Conservation (phyloP, 202 grass and related monocot genomes). For the Elaeis oleifera region DNA sequence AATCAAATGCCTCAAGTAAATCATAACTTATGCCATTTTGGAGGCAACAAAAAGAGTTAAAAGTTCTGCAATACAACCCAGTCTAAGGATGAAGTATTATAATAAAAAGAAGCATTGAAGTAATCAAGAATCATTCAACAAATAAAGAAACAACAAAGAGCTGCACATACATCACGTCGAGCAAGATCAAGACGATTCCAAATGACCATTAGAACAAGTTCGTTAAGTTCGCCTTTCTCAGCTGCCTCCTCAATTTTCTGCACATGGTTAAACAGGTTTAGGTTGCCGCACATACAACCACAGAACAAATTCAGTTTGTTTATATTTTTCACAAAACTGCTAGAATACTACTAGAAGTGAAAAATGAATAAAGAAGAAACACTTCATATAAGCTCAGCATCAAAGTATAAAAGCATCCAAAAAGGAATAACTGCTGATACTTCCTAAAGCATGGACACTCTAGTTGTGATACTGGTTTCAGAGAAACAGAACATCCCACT, state of each 20-base stretch:
- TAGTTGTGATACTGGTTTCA: too few species aligned
- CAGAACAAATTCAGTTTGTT: neutral
- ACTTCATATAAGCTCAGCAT: too few species aligned
- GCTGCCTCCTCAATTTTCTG: slow-evolving; percentile 86
- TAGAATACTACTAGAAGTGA: too few species aligned
- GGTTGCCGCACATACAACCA: neutral
- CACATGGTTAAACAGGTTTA: slow-evolving; percentile 3
- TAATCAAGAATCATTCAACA: neutral
- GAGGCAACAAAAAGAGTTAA: too few species aligned
- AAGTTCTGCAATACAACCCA: neutral
- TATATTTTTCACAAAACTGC: too few species aligned
- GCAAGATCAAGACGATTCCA: slow-evolving; percentile 97
- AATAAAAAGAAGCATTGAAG: neutral
- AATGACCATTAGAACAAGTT: slow-evolving; percentile 91
- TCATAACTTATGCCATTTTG: too few species aligned
- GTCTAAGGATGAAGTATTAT: neutral
- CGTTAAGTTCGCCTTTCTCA: slow-evolving; percentile 83
- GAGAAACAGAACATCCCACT: too few species aligned
- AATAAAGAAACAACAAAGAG: slow-evolving; percentile 5
- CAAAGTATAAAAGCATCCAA: too few species aligned
- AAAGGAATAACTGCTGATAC: too few species aligned
- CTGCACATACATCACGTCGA: slow-evolving; percentile 66
- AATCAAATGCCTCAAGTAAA: too few species aligned
- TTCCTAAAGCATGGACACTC: too few species aligned
- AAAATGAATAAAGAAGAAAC: too few species aligned